These are phyloP conservation scores for Cyberlindnera suaveolens DNA, from an alignment of 805 yeast species.

Conservation along the genomic window DNA sequence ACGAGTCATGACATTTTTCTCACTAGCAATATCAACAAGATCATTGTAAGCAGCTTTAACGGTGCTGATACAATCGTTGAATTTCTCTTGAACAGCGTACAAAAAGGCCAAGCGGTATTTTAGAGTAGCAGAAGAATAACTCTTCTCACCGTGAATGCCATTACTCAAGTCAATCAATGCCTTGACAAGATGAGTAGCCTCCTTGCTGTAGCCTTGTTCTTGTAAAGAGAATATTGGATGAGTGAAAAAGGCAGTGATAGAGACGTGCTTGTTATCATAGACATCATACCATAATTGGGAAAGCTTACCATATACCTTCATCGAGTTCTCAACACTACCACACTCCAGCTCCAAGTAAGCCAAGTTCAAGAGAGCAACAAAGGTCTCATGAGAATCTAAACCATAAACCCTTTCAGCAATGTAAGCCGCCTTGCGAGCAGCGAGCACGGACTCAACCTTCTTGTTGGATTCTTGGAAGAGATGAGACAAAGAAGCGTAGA, in stretches of 20 bases:
- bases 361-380: slow-evolving; percentile 66
- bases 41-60: slow-evolving; percentile 50
- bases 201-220: slow-evolving; percentile 38
- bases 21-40: slow-evolving; percentile 56
- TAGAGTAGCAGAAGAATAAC: slow-evolving; percentile 58
- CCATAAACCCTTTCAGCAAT: slow-evolving; percentile 80
- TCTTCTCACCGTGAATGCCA: slow-evolving; percentile 47
- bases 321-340: slow-evolving; percentile 52
- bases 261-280: slow-evolving; percentile 58
- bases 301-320: slow-evolving; percentile 57
- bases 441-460: slow-evolving; percentile 51
- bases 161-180: slow-evolving; percentile 47
- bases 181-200: slow-evolving; percentile 47
- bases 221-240: slow-evolving; percentile 58
- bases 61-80: slow-evolving; percentile 48
- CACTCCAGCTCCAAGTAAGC: slow-evolving; percentile 64
- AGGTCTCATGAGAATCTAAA: slow-evolving; percentile 69
- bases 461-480: slow-evolving; percentile 56
- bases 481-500: slow-evolving; percentile 60
- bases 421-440: slow-evolving; percentile 61
- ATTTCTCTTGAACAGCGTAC: slow-evolving; percentile 45
- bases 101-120: slow-evolving; percentile 66
- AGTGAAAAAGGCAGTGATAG: slow-evolving; percentile 54
- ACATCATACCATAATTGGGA: slow-evolving; percentile 50
- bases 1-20: slow-evolving; percentile 57